These are phyloP conservation scores for Monosporascus sp. DNA, from an alignment of 2,329 filamentous ascomycete species.

Conservation along the genomic window DNA sequence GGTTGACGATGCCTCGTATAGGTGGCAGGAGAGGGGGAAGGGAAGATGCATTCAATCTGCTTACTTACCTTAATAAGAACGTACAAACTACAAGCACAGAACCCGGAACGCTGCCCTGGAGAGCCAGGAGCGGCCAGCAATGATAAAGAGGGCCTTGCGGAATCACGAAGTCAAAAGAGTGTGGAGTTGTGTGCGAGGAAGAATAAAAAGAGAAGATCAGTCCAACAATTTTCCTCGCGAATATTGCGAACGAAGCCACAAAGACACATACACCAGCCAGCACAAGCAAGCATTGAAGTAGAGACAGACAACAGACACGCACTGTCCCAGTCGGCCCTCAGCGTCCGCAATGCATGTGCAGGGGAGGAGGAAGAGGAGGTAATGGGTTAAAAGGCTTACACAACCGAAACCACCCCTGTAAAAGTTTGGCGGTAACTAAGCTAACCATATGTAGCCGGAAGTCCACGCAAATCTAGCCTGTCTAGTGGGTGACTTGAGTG, in stretches of 20 bases:
- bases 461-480: neutral
- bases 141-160: conserved; percentile 22
- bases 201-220: conserved; percentile 29
- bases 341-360: too few species aligned
- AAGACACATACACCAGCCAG: neutral
- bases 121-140: conserved; percentile 39
- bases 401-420: neutral
- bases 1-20: neutral
- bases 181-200: conserved; percentile 34
- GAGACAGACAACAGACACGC: too few species aligned
- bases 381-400: neutral
- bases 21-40: neutral
- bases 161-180: conserved; percentile 35
- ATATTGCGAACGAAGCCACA: neutral
- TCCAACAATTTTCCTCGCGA: conserved; percentile 5
- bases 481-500: neutral
- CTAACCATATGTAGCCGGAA: neutral
- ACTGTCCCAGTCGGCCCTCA: too few species aligned
- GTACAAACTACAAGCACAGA: conserved; percentile 30
- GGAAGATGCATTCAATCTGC: neutral
- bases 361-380: neutral
- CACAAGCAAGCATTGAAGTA: neutral
- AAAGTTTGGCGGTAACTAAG: neutral
- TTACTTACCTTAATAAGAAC: conserved; percentile 29
- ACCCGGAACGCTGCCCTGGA: conserved; percentile 38